Percentiles rank a stretch among this genome's conserved stretches.
These are phyloP conservation scores for Globisporangium rhizosaccharum DNA, from an alignment of 352 stramenopile species.

Conservation along the genomic window DNA sequence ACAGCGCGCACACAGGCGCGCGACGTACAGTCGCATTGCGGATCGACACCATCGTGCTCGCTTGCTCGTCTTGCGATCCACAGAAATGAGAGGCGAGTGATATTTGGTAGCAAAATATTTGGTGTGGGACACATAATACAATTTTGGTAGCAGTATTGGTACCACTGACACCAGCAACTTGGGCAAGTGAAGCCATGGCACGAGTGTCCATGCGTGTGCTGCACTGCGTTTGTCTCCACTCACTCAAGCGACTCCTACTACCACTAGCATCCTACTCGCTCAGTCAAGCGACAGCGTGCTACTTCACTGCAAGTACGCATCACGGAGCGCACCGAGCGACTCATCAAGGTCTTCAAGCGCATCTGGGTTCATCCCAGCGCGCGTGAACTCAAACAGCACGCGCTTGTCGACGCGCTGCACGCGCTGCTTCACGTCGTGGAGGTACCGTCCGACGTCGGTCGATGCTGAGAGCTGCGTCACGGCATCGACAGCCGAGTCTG, in stretches of 20 bases:
- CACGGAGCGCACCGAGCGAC: conserved; percentile 31
- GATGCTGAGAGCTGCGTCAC: conserved; percentile 46
- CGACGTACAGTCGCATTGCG: conserved; percentile 86
- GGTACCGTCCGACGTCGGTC: conserved; percentile 33
- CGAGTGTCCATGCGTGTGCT: too few species aligned
- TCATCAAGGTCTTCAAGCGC: conserved; percentile 54
- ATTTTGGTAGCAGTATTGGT: too few species aligned
- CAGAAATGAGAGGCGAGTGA: not conserved
- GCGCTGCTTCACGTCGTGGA: conserved; percentile 31
- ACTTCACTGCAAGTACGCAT: conserved; percentile 32
- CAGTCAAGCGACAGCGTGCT: not conserved
- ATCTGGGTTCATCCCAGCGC: conserved; percentile 68
- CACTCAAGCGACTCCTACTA: not conserved
- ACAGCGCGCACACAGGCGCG: not conserved
- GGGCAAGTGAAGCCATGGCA: too few species aligned
- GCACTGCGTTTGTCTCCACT: too few species aligned
- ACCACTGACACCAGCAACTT: too few species aligned
- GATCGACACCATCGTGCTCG: conserved; percentile 89
- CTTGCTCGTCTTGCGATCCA: conserved; percentile 10
- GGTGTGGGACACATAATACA: too few species aligned
- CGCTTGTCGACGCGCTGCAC: conserved; percentile 42
- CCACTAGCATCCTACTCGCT: not conserved
- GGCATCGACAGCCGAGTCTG: conserved; percentile 24
- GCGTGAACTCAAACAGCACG: conserved; percentile 69
- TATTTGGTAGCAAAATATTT: too few species aligned